Base-by-base conservation (phyloP, 306 rosid genomes). In the Cicer cuneatum region DNA sequence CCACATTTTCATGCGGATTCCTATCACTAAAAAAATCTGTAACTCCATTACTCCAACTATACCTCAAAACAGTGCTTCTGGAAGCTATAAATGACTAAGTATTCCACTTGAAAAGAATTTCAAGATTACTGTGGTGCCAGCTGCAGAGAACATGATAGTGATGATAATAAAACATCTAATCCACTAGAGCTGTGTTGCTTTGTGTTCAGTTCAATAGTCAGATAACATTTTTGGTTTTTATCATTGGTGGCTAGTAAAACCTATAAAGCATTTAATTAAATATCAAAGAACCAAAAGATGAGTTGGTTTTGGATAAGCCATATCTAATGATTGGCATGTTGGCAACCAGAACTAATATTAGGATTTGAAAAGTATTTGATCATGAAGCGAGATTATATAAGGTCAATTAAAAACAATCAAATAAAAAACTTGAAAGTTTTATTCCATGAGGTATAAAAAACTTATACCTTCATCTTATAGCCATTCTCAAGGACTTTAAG, bases 401-500 rank as follows among this genome's bases (percentile, higher is more conserved):
- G 43, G 49, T 35, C 74, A 56, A 8, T 11, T 14, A 6, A 63
- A 18, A 58, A 65, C 40, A 41, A 53, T 21, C 14, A 41, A 64
- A 56, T 48, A 21, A 52, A 64, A 43, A 35, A 48, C 48, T 9
- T 69, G 75, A 69, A 21, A 51, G 39, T 54, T 53, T 66, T 54
- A 62, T 29, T 5, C 0, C 35, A 66, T 6, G 57, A 62, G 18
- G 60, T 29, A 33, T 29, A 33, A 62, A 76, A 76, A 53, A 11
- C 21, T 67, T 8, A 33, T 79, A 94, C 99, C 98, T 91, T 94
- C 97, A 94, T 94, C 82, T 84, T 94, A 83, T 94, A 94, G 72
- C 98, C 99, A 77, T 94, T 90, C 83, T 94, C 99, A 16, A 94
- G 90, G 83, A 94, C 97, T 81, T 94, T 94, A 53, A 94, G 96